phyloP scores from a whole-genome alignment of 108 stramenopile species.

The Schizochytrium sp. region DNA sequence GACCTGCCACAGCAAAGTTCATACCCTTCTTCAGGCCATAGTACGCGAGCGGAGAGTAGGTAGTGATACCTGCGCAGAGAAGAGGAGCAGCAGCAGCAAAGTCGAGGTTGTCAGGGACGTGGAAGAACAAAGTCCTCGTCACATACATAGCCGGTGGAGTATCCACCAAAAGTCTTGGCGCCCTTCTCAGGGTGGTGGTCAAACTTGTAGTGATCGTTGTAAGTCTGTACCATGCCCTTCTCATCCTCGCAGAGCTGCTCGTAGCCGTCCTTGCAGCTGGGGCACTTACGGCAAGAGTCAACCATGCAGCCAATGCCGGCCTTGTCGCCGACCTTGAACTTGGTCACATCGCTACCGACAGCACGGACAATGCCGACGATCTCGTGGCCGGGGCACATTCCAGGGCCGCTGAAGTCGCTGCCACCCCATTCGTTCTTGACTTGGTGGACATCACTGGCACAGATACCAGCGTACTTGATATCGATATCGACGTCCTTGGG shows the following conservation, averaged over 20 bases:
- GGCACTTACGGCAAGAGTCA: slow-evolving; percentile 76
- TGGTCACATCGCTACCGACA: slow-evolving; percentile 75
- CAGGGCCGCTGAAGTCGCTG: slow-evolving; percentile 35
- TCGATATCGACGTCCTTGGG: slow-evolving; percentile 60
- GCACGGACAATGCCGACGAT: slow-evolving; percentile 71
- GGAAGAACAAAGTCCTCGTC: slow-evolving; percentile 51
- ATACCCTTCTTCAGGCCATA: no score
- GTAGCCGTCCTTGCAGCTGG: slow-evolving; percentile 71
- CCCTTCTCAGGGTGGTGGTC: slow-evolving; percentile 27
- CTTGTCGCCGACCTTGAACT: slow-evolving; percentile 78
- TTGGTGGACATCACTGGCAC: slow-evolving; percentile 76
- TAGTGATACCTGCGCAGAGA: no score
- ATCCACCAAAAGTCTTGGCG: slow-evolving; percentile 20
- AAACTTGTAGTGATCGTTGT: slow-evolving; percentile 66
- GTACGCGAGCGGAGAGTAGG: no score
- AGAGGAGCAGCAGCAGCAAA: slow-evolving; percentile 54
- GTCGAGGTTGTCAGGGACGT: slow-evolving; percentile 55
- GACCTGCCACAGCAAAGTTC: slow-evolving; percentile 75
- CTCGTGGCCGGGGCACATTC: slow-evolving; percentile 72
- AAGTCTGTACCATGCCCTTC: slow-evolving; percentile 57
- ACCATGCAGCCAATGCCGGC: slow-evolving; percentile 82
- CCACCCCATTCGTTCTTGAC: slow-evolving; percentile 65
- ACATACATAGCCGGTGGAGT: slow-evolving; percentile 3
- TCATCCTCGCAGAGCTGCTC: slow-evolving; percentile 77
- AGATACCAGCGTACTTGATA: slow-evolving; percentile 69